These are phyloP conservation scores for Nemophila menziesii DNA, from an alignment of 257 asterid species.

Conservation along the genomic window DNA sequence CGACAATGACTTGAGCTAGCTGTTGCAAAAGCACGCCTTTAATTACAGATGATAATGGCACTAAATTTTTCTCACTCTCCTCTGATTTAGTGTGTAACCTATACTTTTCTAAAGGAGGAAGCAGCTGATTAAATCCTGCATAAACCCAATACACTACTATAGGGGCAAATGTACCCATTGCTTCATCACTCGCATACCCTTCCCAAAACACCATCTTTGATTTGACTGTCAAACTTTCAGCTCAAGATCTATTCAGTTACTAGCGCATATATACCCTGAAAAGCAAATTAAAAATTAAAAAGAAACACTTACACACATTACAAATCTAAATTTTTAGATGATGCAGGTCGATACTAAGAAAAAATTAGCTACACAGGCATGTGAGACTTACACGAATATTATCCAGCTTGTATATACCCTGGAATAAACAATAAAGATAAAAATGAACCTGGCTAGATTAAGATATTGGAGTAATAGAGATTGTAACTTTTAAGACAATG, in stretches of 20 bases:
- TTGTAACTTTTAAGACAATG: background rate
- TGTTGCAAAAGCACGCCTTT: conserved; percentile 78
- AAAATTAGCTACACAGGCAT: too few species aligned
- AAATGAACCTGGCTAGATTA: too few species aligned
- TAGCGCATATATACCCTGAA: conserved; percentile 5
- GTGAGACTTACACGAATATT: too few species aligned
- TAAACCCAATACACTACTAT: conserved; percentile 75
- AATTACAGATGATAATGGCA: conserved; percentile 54
- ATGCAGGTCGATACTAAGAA: too few species aligned
- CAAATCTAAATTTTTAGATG: too few species aligned
- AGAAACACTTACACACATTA: background rate
- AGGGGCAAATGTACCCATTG: conserved; percentile 91
- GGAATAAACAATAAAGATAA: too few species aligned
- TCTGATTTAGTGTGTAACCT: conserved; percentile 66
- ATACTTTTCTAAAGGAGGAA: conserved; percentile 61
- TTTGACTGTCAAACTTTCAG: conserved; percentile 10
- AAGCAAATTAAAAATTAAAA: too few species aligned
- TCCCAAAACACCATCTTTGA: conserved; percentile 74
- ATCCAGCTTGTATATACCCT: too few species aligned
- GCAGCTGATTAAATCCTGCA: conserved; percentile 73
- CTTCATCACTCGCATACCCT: conserved; percentile 68
- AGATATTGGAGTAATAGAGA: too few species aligned
- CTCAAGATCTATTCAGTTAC: conserved; percentile 21
- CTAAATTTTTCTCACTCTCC: conserved; percentile 60
- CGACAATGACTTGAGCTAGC: conserved; percentile 57